phyloP scores from a whole-genome alignment of 371 early-diverging fungal species.

The Catenaria anguillulae region DNA sequence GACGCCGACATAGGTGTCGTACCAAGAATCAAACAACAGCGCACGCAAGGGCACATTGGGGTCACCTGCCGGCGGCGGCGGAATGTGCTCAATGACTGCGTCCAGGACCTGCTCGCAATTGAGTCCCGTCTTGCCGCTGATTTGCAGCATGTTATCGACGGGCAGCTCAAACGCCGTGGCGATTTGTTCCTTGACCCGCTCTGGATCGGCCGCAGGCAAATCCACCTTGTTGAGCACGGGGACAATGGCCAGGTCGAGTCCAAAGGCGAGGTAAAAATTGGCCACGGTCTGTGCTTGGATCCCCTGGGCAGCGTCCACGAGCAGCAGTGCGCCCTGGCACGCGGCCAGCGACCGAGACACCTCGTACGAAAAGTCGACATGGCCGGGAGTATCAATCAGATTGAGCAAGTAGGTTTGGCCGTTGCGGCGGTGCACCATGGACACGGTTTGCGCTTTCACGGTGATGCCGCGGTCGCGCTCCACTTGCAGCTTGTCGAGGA shows the following conservation, averaged over 20 bases:
- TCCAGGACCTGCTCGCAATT: slow-evolving; percentile 53
- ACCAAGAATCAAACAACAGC: slow-evolving; percentile 91
- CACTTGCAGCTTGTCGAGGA: slow-evolving; percentile 85
- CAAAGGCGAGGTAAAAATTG: slow-evolving; percentile 86
- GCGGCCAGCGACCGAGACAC: slow-evolving; percentile 81
- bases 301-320: slow-evolving; percentile 82
- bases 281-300: slow-evolving; percentile 93
- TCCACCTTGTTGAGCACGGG: slow-evolving; percentile 94
- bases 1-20: slow-evolving; percentile 87
- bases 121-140: slow-evolving; percentile 81
- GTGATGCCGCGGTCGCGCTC: slow-evolving; percentile 93
- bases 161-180: slow-evolving; percentile 74
- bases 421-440: slow-evolving; percentile 66
- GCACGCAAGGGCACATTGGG: slow-evolving; percentile 53
- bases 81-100: slow-evolving; percentile 62
- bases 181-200: slow-evolving; percentile 58
- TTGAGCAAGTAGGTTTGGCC: slow-evolving; percentile 64
- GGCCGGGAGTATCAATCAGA: slow-evolving; percentile 78
- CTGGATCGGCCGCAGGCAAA: slow-evolving; percentile 76
- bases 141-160: slow-evolving; percentile 34
- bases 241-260: slow-evolving; percentile 65
- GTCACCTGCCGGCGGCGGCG: slow-evolving; percentile 47
- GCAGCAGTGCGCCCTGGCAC: slow-evolving; percentile 76
- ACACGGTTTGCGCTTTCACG: slow-evolving; percentile 89
- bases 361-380: slow-evolving; percentile 75